These are phyloP conservation scores for Globisporangium acanthophoron DNA, from an alignment of 352 stramenopile genomes.

Conservation along the genomic window DNA sequence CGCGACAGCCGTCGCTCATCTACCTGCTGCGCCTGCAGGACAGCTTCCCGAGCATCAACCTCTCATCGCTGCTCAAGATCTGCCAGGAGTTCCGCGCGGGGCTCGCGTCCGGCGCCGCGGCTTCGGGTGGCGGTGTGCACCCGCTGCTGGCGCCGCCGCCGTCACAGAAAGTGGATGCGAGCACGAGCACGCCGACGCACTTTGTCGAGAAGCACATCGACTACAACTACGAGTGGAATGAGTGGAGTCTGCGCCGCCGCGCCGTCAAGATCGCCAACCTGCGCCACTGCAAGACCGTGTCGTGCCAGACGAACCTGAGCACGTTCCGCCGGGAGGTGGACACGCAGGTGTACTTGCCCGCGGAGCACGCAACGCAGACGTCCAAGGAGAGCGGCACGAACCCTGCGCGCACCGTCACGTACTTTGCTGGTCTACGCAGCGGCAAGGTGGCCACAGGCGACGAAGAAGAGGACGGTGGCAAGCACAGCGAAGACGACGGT, in stretches of 20 bases:
- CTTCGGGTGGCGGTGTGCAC: conserved; percentile 34
- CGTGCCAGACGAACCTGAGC: conserved; percentile 85
- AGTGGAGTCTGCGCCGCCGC: conserved; percentile 89
- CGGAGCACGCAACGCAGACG: conserved; percentile 74
- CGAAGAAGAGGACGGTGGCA: conserved; percentile 17
- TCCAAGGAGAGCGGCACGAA: conserved; percentile 78
- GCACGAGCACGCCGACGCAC: conserved; percentile 87
- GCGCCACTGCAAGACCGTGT: conserved; percentile 84
- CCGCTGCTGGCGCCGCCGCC: conserved; percentile 42
- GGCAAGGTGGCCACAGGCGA: conserved; percentile 19
- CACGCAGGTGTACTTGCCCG: conserved; percentile 83
- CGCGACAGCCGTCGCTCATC: conserved; percentile 86
- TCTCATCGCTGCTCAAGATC: conserved; percentile 68
- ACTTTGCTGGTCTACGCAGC: conserved; percentile 60
- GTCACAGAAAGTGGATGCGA: conserved; percentile 78
- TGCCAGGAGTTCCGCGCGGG: conserved; percentile 30
- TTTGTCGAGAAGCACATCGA: conserved; percentile 92
- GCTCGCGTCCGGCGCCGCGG: conserved; percentile 17
- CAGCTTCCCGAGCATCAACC: conserved; percentile 69
- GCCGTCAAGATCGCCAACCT: conserved; percentile 91
- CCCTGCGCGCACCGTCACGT: conserved; percentile 69
- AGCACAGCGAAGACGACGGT: conserved; percentile 16
- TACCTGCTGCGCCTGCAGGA: conserved; percentile 89
- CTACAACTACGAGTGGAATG: conserved; percentile 93
- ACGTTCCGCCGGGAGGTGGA: conserved; percentile 86